Base-by-base conservation (phyloP, 2,329 filamentous ascomycete genomes). In the Diaporthe ilicicola region DNA sequence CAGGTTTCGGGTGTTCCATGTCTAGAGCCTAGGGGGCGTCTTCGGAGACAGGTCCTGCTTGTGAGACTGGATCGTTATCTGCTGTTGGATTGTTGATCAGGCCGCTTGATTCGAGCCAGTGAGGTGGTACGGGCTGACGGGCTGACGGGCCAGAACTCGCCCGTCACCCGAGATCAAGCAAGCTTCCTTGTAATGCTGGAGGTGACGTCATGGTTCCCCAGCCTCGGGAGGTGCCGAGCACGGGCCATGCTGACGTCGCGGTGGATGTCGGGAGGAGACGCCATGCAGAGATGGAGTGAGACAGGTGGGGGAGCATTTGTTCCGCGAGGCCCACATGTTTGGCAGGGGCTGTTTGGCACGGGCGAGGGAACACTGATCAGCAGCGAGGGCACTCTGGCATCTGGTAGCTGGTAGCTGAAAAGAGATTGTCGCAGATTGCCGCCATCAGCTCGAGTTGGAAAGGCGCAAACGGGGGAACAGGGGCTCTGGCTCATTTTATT, bases 281-380 rank as follows among this genome's bases (percentile, higher is more conserved):
- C n/a, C n/a, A n/a, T n/a, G n/a, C n/a, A n/a, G n/a, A n/a, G n/a
- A n/a, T n/a, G n/a, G n/a, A 19, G 10, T 42, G 42, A 48, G 17
- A 48, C 56, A 27, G 42, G 59, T 48, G 59, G 59, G 42, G 59
- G 59, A 64, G 59, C 59, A 37, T 64, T 64, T 64, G 59, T 64
- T 64, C 59, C 59, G 59, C 13, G 5, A 44, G n/a, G 13, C 22
- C n/a, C 59, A 17, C 29, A 9, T 12, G 17, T 27, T 32, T 19
- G 2, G 32, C 19, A 13, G 27, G 13, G 29, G 50, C 50, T 29
- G 50, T 15, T 4, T 19, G 50, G 2, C 8, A 54, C 29, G 19
- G 29, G 32, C 32, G 32, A 39, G 12, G 13, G 2, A 17, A 59
- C n/a, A 59, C 37, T 55, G 51, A 22, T 55, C 51, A 55, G 51